phyloP scores from a whole-genome alignment of 768 basidiomycete species.

The Mycena indigotica region DNA sequence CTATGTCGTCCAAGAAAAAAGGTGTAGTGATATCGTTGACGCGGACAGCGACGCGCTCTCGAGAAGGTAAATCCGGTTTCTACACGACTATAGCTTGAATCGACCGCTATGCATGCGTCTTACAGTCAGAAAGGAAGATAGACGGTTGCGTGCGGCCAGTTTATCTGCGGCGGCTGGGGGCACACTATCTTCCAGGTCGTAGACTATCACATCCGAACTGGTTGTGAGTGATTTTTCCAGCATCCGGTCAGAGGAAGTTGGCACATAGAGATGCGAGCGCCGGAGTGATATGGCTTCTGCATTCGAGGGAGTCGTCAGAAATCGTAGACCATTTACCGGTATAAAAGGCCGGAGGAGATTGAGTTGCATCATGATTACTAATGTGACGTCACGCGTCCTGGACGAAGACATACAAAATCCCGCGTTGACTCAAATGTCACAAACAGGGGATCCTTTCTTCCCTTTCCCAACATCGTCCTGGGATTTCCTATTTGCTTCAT shows the following conservation, averaged over 20 bases:
- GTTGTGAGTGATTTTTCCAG: constrained; percentile 71
- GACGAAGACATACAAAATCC: no score
- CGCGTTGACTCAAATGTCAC: no score
- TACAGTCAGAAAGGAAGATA: constrained; percentile 60
- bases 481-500: no score
- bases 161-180: constrained; percentile 67
- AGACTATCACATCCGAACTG: constrained; percentile 75
- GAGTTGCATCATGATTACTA: neutral
- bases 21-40: constrained; percentile 68
- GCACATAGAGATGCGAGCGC: constrained; percentile 78
- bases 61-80: constrained; percentile 41
- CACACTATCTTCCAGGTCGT: constrained; percentile 89
- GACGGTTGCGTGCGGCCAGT: constrained; percentile 54
- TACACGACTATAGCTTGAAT: constrained; percentile 18
- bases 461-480: no score
- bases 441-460: no score
- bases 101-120: no score
- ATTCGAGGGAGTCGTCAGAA: neutral
- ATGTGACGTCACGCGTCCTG: no score
- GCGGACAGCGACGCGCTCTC: constrained; percentile 65
- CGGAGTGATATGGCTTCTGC: constrained; percentile 10
- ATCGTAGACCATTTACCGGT: neutral
- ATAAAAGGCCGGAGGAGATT: neutral
- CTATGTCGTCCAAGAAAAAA: constrained; percentile 67
- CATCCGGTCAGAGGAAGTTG: constrained; percentile 78